phyloP scores from a whole-genome alignment of 257 asterid species.

The Solanum appendiculatum region DNA sequence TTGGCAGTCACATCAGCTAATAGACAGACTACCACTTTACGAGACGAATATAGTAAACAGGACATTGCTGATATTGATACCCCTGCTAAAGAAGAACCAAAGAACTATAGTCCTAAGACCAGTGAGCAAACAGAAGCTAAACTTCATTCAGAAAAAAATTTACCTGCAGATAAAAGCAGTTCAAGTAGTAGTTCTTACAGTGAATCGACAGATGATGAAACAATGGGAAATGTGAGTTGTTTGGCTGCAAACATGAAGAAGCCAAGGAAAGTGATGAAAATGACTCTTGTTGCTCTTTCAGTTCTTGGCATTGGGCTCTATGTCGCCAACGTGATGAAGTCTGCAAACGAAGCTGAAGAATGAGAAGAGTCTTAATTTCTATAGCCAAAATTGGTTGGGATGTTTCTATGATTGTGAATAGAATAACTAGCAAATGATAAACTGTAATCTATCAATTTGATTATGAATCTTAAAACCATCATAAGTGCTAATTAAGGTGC shows the following conservation, averaged over 20 bases:
- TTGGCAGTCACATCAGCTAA: conserved; percentile 5
- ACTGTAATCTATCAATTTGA: neutral
- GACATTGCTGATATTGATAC: neutral
- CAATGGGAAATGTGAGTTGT: neutral
- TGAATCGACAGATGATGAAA: neutral
- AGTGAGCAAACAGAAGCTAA: neutral
- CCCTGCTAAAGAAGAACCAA: neutral
- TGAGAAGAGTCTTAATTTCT: neutral
- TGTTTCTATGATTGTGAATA: neutral
- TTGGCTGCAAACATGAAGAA: conserved; percentile 29
- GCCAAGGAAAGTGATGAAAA: conserved; percentile 22
- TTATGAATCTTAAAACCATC: neutral
- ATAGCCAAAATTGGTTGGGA: neutral
- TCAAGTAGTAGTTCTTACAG: neutral
- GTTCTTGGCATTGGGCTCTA: conserved; percentile 36
- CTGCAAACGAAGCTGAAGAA: conserved; percentile 2
- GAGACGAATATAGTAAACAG: conserved; percentile 2
- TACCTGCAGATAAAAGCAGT: neutral
- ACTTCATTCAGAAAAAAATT: neutral
- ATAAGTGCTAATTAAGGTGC: neutral
- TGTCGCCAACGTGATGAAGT: conserved; percentile 19
- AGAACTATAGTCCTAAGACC: neutral
- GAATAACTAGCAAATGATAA: neutral
- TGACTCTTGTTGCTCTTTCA: conserved; percentile 17
- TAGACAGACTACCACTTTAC: neutral